phyloP scores from a whole-genome alignment of 495 filamentous ascomycete species.

The Penicillium desertorum region DNA sequence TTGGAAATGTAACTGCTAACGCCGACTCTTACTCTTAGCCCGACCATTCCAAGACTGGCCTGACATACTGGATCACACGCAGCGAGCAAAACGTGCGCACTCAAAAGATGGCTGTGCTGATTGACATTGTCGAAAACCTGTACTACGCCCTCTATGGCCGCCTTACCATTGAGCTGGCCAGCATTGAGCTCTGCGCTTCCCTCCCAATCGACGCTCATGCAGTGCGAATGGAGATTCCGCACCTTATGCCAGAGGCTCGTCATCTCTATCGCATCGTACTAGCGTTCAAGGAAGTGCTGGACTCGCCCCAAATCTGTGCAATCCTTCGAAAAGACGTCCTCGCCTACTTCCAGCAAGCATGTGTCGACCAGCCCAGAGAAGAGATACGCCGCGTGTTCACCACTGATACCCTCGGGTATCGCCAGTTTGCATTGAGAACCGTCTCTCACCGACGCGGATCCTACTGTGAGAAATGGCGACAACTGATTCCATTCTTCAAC shows the following conservation, averaged over 20 bases:
- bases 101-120: constrained; percentile 26
- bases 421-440: constrained; percentile 26
- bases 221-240: constrained; percentile 8
- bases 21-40: constrained; percentile 20
- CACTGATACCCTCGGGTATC: constrained; percentile 38
- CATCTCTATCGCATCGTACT: constrained; percentile 37
- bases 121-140: constrained; percentile 36
- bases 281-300: constrained; percentile 36
- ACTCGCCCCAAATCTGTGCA: constrained; percentile 28
- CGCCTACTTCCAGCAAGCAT: constrained; percentile 28
- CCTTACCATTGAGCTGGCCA: constrained; percentile 40
- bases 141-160: constrained; percentile 41
- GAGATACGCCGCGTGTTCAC: constrained; percentile 13
- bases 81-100: constrained; percentile 30
- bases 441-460: constrained; percentile 19
- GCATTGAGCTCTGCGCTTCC: constrained; percentile 36
- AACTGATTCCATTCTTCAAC: constrained; percentile 26
- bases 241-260: constrained; percentile 32
- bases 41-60: constrained; percentile 27
- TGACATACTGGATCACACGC: constrained; percentile 31
- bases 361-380: constrained; percentile 22
- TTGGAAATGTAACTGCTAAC: constrained; percentile 1
- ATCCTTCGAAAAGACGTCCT: constrained; percentile 25
- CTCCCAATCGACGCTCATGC: constrained; percentile 26
- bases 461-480: constrained; percentile 35